Evolutionary conservation across 495 filamentous ascomycete species (phyloP).

Genomic region (Tetracladium setigerum): DNA sequence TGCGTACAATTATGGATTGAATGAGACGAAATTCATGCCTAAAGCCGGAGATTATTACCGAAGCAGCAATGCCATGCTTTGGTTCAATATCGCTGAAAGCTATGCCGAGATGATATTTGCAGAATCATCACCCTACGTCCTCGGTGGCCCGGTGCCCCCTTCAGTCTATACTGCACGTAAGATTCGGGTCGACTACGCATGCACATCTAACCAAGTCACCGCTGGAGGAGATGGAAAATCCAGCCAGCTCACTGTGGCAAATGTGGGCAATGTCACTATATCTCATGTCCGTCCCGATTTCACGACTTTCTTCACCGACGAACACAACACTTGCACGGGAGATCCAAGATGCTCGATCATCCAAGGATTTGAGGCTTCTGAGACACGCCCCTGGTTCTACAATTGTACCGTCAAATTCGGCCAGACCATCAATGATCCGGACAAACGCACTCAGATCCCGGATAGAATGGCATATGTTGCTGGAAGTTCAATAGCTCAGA

Average conservation of each 20-base stretch:
- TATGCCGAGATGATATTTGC: conserved; percentile 6
- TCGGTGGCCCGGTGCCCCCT: neutral
- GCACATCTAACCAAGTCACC: conserved; percentile 10
- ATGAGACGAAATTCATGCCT: conserved; percentile 2
- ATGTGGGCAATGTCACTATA: conserved; percentile 4
- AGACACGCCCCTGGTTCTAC: conserved; percentile 17
- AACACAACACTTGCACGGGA: conserved; percentile 1
- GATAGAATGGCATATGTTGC: conserved; percentile 19
- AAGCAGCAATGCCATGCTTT: neutral
- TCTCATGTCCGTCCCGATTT: conserved; percentile 1
- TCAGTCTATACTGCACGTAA: conserved; percentile 11
- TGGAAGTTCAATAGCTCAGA: conserved; percentile 13
- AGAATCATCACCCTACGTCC: conserved; percentile 4
- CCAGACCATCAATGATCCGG: conserved; percentile 7
- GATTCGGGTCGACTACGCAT: conserved; percentile 9
- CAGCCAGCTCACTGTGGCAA: conserved; percentile 1
- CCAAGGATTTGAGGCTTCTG: conserved; percentile 15
- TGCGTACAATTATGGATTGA: neutral
- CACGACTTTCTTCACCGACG: conserved; percentile 12
- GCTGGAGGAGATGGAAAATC: conserved; percentile 3
- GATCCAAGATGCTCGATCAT: conserved; percentile 13
- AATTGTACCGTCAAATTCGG: conserved; percentile 16
- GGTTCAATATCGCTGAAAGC: neutral
- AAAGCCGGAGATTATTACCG: conserved; percentile 5
- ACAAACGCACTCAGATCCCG: conserved; percentile 13